Evolutionary conservation across 331 rosid genomes (phyloP).

Genomic region (Rhamnella rubrinervis): DNA sequence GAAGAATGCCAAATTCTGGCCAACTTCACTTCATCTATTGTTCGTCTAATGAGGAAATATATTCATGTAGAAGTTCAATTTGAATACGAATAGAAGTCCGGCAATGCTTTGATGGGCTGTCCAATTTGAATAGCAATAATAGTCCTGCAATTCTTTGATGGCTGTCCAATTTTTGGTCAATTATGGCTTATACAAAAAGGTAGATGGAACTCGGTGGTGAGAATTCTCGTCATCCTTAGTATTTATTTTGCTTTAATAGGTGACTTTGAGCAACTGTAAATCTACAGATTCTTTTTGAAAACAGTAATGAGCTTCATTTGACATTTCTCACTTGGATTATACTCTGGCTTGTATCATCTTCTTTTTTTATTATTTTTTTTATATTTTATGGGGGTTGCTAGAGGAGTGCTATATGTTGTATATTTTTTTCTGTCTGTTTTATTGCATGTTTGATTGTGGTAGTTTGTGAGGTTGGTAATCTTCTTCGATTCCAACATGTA

Average conservation of each 20-base stretch:
- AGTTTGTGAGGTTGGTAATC: background rate
- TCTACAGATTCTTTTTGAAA: constrained; percentile 11
- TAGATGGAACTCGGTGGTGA: background rate
- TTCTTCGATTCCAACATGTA: background rate
- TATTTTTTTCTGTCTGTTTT: background rate
- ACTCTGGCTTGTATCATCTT: background rate
- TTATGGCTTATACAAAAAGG: constrained; percentile 8
- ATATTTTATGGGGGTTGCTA: background rate
- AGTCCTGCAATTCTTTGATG: constrained; percentile 1
- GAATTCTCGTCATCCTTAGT: background rate
- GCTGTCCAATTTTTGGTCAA: constrained; percentile 9
- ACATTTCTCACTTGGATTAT: background rate
- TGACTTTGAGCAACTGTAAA: constrained; percentile 9
- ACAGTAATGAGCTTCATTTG: background rate
- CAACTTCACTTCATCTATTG: constrained; percentile 37
- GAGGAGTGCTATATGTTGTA: background rate
- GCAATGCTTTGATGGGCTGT: constrained; percentile 9
- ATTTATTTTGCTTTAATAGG: constrained; percentile 7
- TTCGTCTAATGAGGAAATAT: constrained; percentile 51
- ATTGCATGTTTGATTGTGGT: background rate
- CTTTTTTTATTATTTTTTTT: background rate
- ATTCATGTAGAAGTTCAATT: constrained; percentile 50
- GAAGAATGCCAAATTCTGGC: constrained; percentile 38
- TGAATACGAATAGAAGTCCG: constrained; percentile 45
- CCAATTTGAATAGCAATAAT: constrained; percentile 54